Evolutionary conservation across 352 stramenopile genomes (phyloP), one percentile per base, ranked within the genome.

Genomic region (Halophytophthora polymorphica): DNA sequence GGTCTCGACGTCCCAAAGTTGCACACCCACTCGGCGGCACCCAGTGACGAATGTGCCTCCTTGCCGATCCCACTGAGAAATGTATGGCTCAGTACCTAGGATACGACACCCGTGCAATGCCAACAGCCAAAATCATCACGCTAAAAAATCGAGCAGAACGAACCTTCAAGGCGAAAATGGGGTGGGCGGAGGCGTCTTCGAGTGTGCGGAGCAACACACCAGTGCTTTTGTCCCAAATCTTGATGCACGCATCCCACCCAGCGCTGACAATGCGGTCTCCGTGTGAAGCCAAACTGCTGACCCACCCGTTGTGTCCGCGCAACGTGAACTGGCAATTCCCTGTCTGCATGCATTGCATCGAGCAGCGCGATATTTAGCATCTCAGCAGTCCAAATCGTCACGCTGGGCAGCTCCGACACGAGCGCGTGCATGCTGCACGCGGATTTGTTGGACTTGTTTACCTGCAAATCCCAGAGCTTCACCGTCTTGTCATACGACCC

Each of bases 401-500:
- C 4, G 25, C 25, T 10, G n/a, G n/a, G n/a, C n/a, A n/a, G n/a
- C n/a, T n/a, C n/a, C n/a, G n/a, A n/a, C n/a, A n/a, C n/a, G n/a
- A n/a, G n/a, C n/a, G n/a, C n/a, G n/a, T n/a, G n/a, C n/a, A n/a
- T n/a, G n/a, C n/a, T n/a, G n/a, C n/a, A n/a, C n/a, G n/a, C n/a
- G n/a, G n/a, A n/a, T n/a, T n/a, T n/a, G n/a, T n/a, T n/a, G n/a
- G n/a, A n/a, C n/a, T n/a, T n/a, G n/a, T n/a, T n/a, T 2, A 6
- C 59, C 59, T 68, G 59, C 6, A 68, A 36, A 38, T 64, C 60
- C 61, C 61, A 71, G 34, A 71, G 41, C 41, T 71, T 71, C 33
- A 71, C 49, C 1, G 61, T 71, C 29, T 71, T 71, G 61, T 69
- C 61, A 40, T 69, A 69, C n/a, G 61, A 71, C 11, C 61, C 61